Percentiles rank a stretch among this genome's conserved stretches.
Evolutionary conservation across 192 early-diverging fungal species (phyloP).

Genomic region (Lunasporangiospora selenospora): DNA sequence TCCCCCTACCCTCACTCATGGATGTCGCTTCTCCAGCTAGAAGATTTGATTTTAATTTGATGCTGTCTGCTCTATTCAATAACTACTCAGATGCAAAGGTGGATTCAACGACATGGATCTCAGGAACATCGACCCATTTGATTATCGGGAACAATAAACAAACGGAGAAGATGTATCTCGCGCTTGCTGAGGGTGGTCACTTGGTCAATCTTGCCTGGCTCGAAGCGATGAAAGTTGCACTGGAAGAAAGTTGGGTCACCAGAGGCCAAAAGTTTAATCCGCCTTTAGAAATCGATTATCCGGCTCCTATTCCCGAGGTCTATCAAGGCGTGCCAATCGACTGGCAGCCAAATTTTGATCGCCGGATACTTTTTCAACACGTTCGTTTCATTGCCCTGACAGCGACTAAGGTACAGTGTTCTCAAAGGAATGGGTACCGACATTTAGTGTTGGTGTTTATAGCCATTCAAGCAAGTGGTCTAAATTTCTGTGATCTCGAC

Average conservation of each 20-base stretch:
- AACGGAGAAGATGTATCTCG: constrained; percentile 22
- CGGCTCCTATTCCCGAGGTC: constrained; percentile 3
- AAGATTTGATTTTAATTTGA: too few relatives aligned
- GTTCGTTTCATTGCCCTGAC: constrained; percentile 29
- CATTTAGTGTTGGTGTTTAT: too few relatives aligned
- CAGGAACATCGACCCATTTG: constrained; percentile 33
- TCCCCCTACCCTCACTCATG: too few relatives aligned
- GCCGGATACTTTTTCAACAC: constrained; percentile 10
- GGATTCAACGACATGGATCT: constrained; percentile 18
- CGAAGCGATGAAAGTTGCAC: not conserved
- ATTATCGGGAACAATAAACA: constrained; percentile 29
- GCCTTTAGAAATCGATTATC: constrained; percentile 7
- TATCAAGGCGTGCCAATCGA: constrained; percentile 6
- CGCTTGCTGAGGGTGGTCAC: constrained; percentile 33
- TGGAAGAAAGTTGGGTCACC: constrained; percentile 24
- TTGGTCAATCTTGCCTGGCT: constrained; percentile 19
- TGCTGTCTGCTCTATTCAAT: too few relatives aligned
- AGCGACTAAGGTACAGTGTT: constrained; percentile 3
- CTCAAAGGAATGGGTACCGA: too few relatives aligned
- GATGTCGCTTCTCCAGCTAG: too few relatives aligned
- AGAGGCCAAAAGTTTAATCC: constrained; percentile 4
- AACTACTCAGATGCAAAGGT: constrained; percentile 23
- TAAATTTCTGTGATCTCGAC: too few relatives aligned
- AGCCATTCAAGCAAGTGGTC: too few relatives aligned
- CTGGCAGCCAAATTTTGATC: constrained; percentile 24